Evolutionary conservation across 2,329 filamentous ascomycete genomes (phyloP), one percentile per base, ranked within the genome.

Genomic region (Penicillium hordei): DNA sequence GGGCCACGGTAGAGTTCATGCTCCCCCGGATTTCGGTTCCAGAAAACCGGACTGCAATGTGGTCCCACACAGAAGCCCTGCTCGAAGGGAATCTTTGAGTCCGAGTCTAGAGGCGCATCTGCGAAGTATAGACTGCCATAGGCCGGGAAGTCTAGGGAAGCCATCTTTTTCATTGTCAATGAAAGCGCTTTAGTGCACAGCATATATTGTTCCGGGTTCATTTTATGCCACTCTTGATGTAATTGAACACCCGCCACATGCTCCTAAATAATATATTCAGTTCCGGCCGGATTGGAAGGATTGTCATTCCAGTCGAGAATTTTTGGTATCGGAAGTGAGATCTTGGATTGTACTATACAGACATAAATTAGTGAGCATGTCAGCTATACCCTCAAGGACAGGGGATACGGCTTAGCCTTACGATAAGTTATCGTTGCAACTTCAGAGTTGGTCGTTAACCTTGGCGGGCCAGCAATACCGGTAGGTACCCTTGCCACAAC

Each of bases 351-450:
- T 55, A 70, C 66, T 68, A 61, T 31, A 19, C 5, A 31, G 34
- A 48, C 23, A 54, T 19, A 10, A 60, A 50, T 42, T 0, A 58
- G 52, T 59, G 3, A 60, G 27, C 5, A 39, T 52, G 13, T 9
- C 17, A 52, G 21, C n/a, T 21, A 38, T n/a, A 60, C 36, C 19
- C 13, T 27, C 17, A 39, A 48, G 6, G 21, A n/a, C 1, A 8
- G 27, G 31, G 23, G n/a, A 52, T 48, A 13, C 25, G 6, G n/a
- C n/a, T n/a, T n/a, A n/a, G n/a, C n/a, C 21, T 61, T 70, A 79
- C 76, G 55, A 61, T 76, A 80, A 59, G 67, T 66, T 44, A 81
- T 78, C 0, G 77, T 81, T 48, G 79, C 78, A 60, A 81, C 78
- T 67, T 81, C 76, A n/a, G 77, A 80, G 57, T 72, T 73, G 3